Evolutionary conservation across 1,284 basidiomycete genomes (phyloP).

Genomic region (Stygiomarasmius scandens): DNA sequence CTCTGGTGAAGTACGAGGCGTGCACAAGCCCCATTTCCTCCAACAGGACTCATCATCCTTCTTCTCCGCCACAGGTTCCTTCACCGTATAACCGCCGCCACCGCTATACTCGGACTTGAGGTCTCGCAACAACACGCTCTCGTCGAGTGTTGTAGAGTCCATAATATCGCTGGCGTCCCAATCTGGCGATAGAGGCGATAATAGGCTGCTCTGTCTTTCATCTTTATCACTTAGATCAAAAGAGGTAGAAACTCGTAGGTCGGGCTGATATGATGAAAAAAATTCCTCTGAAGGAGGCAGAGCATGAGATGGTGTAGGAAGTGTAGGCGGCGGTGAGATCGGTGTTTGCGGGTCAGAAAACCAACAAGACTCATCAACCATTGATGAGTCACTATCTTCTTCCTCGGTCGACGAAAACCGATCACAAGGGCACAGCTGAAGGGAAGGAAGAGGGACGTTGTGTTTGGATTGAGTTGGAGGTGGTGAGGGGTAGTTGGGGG

Average conservation of each 20-base stretch:
- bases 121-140: slow-evolving; percentile 10
- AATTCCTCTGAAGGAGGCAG: slow-evolving; percentile 32
- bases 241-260: neutral
- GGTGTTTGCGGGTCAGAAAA: slow-evolving; percentile 31
- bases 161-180: slow-evolving; percentile 17
- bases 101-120: neutral
- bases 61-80: neutral
- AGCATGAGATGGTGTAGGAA: slow-evolving; percentile 35
- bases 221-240: slow-evolving; percentile 10
- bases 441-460: neutral
- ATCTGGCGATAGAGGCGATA: slow-evolving; percentile 41
- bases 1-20: neutral
- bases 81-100: neutral
- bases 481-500: neutral
- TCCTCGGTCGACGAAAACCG: neutral
- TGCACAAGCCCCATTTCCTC: neutral
- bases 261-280: slow-evolving; percentile 12
- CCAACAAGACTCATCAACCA: slow-evolving; percentile 12
- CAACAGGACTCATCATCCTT: neutral
- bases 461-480: neutral
- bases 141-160: slow-evolving; percentile 2
- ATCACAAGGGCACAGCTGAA: neutral
- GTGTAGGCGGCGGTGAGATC: slow-evolving; percentile 46
- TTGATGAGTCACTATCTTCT: too few species aligned
- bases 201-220: slow-evolving; percentile 15